Conservation (phyloP, 352 stramenopile genomes). For the Globisporangium cystogenes region DNA sequence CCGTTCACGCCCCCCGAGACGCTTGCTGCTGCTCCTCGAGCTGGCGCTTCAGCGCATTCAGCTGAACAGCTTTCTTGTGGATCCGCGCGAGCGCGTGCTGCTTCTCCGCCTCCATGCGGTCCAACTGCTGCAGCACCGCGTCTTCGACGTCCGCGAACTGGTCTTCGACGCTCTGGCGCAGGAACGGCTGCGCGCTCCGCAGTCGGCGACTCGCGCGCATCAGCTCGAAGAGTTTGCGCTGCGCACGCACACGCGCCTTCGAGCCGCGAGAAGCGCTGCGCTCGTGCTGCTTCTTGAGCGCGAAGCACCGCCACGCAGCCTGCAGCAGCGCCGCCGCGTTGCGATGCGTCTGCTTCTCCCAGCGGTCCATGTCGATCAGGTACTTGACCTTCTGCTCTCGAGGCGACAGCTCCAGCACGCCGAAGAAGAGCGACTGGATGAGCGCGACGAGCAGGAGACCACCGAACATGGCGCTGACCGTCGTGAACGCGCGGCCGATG, state of each 20-base stretch:
- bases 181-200: neutral
- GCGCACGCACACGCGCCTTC: neutral
- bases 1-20: neutral
- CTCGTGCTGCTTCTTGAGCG: neutral
- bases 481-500: conserved; percentile 47
- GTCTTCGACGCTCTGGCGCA: conserved; percentile 8
- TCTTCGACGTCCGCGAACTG: conserved; percentile 11
- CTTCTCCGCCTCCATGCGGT: conserved; percentile 11
- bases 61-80: conserved; percentile 6
- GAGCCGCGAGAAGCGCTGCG: neutral
- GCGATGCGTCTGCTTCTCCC: conserved; percentile 37
- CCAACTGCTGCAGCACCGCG: conserved; percentile 4
- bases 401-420: conserved; percentile 58
- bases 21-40: conserved; percentile 4
- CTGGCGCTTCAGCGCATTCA: conserved; percentile 3
- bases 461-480: conserved; percentile 64
- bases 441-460: conserved; percentile 63
- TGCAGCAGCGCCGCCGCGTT: conserved; percentile 44
- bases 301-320: conserved; percentile 24
- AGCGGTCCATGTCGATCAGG: conserved; percentile 56
- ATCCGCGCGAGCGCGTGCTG: conserved; percentile 4
- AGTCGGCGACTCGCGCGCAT: conserved; percentile 4
- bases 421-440: conserved; percentile 74
- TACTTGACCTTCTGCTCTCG: conserved; percentile 58
- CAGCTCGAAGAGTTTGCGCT: conserved; percentile 5